Base-by-base conservation (phyloP, 148 eudicot genomes). In the Vaccinium myrtillus region DNA sequence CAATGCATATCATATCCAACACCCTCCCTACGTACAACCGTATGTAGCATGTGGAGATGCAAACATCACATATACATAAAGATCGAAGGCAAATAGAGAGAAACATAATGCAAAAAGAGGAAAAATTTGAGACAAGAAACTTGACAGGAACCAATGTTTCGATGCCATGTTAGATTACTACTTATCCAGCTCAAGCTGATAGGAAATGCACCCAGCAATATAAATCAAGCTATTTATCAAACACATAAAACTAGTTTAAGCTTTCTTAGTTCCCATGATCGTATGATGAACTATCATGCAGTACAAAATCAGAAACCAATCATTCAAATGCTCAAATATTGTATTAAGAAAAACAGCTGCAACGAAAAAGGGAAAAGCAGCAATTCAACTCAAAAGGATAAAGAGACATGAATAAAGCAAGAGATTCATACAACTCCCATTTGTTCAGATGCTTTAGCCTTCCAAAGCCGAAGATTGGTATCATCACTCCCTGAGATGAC, bases 371-470 rank as follows among this genome's bases (percentile, higher is more conserved):
- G 19, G 58, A 55, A 55, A 2, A n/a, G 53, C 53, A 67, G 53
- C 21, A 63, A 21, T 49, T 70, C 19, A 74, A 81, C 59, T 21
- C 23, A 61, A 75, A 70, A 2, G 19, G 8, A 13, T n/a, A 69
- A 55, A n/a, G n/a, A 30, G 18, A 23, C 18, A 23, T 25, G 18
- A 8, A 48, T 30, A 61, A 58, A 43, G 48, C 75, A 86, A 61
- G 54, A 79, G 83, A 82, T 85, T 82, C 96, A 82, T 93, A 97
- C 99, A 86, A 97, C 98, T 90, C 99, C 99, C 83, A 95, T 50
- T 87, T 97, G 98, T 87, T 97, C 99, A 75, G 99, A 97, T 86
- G 99, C 99, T 84, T 90, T 97, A 69, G 98, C 96, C 90, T 97
- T 97, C 99, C 99, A 97, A 55, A 97, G 93, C 75, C 99, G 95